Base-by-base conservation (phyloP, 441 rosid species). In the Erodium chrysanthum region DNA sequence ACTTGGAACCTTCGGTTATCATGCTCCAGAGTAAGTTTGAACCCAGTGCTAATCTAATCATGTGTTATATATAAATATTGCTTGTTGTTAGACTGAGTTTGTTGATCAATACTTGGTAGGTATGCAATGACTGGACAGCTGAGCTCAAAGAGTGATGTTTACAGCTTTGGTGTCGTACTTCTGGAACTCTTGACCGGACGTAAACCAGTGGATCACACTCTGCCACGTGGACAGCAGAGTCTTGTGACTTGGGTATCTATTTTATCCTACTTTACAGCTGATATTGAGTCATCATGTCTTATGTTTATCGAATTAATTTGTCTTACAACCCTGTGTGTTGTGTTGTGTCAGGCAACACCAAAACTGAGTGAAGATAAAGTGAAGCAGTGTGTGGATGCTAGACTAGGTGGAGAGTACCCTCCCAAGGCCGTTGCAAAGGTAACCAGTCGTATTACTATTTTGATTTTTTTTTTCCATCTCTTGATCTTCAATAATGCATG, bases 361-460 rank as follows among this genome's bases (percentile, higher is more conserved):
- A 84, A 76, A 83, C 83, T 85, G 37, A 67, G 84, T 69, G 92
- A 87, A 81, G 86, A 87, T 74, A 84, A 81, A 75, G 86, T 84
- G 75, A 82, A 78, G 77, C 86, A 77, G 68, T 87, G 90, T 21
- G 80, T 82, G 48, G 90, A 84, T 81, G 82, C 75, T 17, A 82
- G 81, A 70, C 84, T 87, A 31, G 73, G 69, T 10, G 86, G 79
- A 35, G 84, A 84, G 5, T 85, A 79, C 77, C 92, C 86, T 60
- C 73, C 84, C 54, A 84, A 85, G 71, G 90, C 86, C 71, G 86
- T 79, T 65, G 92, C 88, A 68, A 84, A 84, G 88, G 87, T 84
- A 48, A 14, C 48, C 11, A 40, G 10, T 40, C n/a, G n/a, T n/a
- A n/a, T n/a, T n/a, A n/a, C n/a, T n/a, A n/a, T n/a, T n/a, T 37